Percentiles rank a stretch among this genome's conserved stretches.
phyloP scores from a whole-genome alignment of 2,329 filamentous ascomycete genomes.

The Alternaria ethzedia region DNA sequence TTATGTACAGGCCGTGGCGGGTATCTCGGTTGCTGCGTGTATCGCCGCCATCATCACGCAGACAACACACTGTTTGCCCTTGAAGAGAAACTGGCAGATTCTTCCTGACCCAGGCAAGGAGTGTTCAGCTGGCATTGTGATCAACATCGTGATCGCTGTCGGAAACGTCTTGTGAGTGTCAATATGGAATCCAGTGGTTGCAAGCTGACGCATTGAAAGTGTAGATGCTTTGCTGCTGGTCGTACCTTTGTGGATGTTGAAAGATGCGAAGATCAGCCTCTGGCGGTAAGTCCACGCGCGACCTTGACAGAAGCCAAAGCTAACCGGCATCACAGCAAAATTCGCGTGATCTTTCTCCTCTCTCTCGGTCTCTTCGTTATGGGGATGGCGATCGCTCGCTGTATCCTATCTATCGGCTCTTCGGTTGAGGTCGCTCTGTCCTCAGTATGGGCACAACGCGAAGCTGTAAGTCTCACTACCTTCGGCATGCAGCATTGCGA shows the following conservation, averaged over 20 bases:
- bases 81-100: not conserved
- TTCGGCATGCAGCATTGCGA: not conserved
- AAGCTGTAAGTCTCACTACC: not conserved
- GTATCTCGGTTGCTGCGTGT: not conserved
- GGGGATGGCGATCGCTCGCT: slow-evolving; percentile 4
- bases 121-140: not conserved
- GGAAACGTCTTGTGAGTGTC: not conserved
- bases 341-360: not conserved
- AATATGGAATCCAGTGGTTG: accelerated
- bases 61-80: slow-evolving; percentile 3
- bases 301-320: not conserved
- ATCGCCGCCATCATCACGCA: not conserved
- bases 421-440: slow-evolving; percentile 3
- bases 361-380: slow-evolving; percentile 1
- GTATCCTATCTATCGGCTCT: slow-evolving; percentile 1
- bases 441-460: slow-evolving; percentile 5
- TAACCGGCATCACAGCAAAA: not conserved
- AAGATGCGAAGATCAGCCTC: not conserved
- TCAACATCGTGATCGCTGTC: slow-evolving; percentile 1
- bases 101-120: not conserved
- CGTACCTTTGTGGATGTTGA: slow-evolving; percentile 1
- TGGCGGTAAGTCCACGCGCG: not conserved
- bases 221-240: not conserved
- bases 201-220: not conserved
- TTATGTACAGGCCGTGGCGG: not conserved